phyloP scores from a whole-genome alignment of 2,329 filamentous ascomycete species.

The Penicillium sp. region DNA sequence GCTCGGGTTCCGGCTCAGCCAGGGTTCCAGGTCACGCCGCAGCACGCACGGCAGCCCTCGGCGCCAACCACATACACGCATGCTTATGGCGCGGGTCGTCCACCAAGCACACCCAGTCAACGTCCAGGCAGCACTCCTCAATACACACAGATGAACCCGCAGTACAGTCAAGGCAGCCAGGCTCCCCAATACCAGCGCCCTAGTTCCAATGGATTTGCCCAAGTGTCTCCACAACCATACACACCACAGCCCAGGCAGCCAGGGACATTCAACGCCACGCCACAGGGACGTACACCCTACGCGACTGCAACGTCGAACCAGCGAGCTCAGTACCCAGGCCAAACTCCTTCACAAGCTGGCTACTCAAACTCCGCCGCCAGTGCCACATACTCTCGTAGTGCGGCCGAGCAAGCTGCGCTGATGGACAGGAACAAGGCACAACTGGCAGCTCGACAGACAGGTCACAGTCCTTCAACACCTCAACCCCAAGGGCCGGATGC shows the following conservation, averaged over 20 bases:
- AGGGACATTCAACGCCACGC: constrained; percentile 32
- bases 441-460: constrained; percentile 32
- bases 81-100: constrained; percentile 33
- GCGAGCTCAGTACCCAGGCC: constrained; percentile 30
- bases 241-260: constrained; percentile 38
- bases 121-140: constrained; percentile 39
- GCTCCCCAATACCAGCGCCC: constrained; percentile 45
- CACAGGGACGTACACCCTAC: constrained; percentile 38
- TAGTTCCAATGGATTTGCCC: constrained; percentile 39
- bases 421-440: constrained; percentile 44
- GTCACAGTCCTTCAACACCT: constrained; percentile 36
- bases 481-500: constrained; percentile 31
- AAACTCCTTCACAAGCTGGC: constrained; percentile 30
- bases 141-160: constrained; percentile 35
- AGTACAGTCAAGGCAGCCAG: constrained; percentile 37
- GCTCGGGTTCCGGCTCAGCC: constrained; percentile 29
- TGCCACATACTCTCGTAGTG: constrained; percentile 40
- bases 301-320: constrained; percentile 34
- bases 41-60: constrained; percentile 35
- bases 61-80: constrained; percentile 36
- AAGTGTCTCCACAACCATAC: constrained; percentile 39
- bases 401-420: constrained; percentile 41
- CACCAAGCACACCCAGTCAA: constrained; percentile 38
- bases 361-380: constrained; percentile 40
- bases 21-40: constrained; percentile 32